These are phyloP conservation scores for Pichia occidentalis DNA, from an alignment of 805 yeast species.

Conservation along the genomic window DNA sequence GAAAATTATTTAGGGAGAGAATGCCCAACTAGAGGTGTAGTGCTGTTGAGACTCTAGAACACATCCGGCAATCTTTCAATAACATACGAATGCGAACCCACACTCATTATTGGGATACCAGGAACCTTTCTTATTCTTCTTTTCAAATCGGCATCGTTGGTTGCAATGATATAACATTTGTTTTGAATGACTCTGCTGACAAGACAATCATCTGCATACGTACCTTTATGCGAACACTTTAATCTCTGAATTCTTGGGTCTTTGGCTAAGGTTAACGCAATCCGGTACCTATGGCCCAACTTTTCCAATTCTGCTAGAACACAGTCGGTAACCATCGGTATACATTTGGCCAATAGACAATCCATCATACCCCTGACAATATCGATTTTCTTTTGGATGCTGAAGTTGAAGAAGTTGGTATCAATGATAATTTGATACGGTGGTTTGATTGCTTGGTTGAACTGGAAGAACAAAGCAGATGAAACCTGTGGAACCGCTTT, in stretches of 20 bases:
- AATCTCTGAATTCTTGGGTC: conserved; percentile 88
- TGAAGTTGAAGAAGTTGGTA: conserved; percentile 94
- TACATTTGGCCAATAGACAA: conserved; percentile 86
- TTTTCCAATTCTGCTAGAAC: conserved; percentile 97
- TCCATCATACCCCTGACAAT: conserved; percentile 97
- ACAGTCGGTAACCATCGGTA: conserved; percentile 93
- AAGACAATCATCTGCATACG: conserved; percentile 96
- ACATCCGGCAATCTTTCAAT: conserved; percentile 94
- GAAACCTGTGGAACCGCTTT: conserved; percentile 87
- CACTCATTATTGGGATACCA: conserved; percentile 95
- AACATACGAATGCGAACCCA: conserved; percentile 87
- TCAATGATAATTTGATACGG: conserved; percentile 95
- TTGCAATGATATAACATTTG: conserved; percentile 94
- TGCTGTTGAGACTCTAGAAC: conserved; percentile 35
- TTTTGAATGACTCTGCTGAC: conserved; percentile 92
- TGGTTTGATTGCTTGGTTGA: conserved; percentile 90
- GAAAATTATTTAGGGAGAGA: background rate
- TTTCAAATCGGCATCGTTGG: conserved; percentile 95
- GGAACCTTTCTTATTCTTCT: conserved; percentile 93
- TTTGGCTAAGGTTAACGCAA: conserved; percentile 85
- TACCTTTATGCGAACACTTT: conserved; percentile 89
- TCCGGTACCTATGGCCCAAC: conserved; percentile 88
- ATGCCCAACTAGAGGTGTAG: background rate
- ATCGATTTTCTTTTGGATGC: conserved; percentile 93
- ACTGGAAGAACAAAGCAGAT: conserved; percentile 90